Base-by-base conservation (phyloP, 164 flowering plant species). In the Santalum album region DNA sequence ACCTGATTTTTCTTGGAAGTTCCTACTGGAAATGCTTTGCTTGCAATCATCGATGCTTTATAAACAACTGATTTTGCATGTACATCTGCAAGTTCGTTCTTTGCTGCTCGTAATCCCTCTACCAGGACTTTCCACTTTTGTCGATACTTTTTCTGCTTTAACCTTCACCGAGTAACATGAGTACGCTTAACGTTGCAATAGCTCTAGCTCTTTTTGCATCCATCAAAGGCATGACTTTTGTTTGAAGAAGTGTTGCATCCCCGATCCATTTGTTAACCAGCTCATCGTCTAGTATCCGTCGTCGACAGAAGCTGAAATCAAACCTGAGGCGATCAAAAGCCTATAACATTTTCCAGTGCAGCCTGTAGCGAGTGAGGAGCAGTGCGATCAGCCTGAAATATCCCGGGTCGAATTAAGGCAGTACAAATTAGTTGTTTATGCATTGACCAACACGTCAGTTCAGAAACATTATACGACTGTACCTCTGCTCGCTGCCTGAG, bases 281-380 rank as follows among this genome's bases (percentile, higher is more conserved):
- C 68, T 91, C 95, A 57, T 62, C 51, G 29, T 88, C 95, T 21
- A 25, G 61, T 58, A 91, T n/a, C n/a, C n/a, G 80, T 49, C 92
- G 82, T 51, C 87, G 75, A 61, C 83, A 84, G 69, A 84, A 88
- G 73, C 84, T 88, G 73, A 91, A 91, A 66, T 91, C 98, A 74
- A 91, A 91, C 60, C 98, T 83, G 25, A 91, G 83, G 43, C 96
- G 96, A 54, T 91, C 96, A 75, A 91, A 91, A 43, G 81, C 92
- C 95, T 59, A 84, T 63, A 40, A 84, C 85, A 55, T 67, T 74
- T 72, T 88, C 88, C 20, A 91, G 87, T 39, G 96, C 98, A 58
- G 98, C 71, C 76, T 91, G 98, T 44, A 91, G 75, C 69, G 88
- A 69, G 81, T 91, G 98, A 15, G 98, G 88, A 56, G 98, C 98